These are phyloP conservation scores for Colletotrichum truncatum DNA, from an alignment of 2,329 filamentous ascomycete genomes.

Conservation along the genomic window DNA sequence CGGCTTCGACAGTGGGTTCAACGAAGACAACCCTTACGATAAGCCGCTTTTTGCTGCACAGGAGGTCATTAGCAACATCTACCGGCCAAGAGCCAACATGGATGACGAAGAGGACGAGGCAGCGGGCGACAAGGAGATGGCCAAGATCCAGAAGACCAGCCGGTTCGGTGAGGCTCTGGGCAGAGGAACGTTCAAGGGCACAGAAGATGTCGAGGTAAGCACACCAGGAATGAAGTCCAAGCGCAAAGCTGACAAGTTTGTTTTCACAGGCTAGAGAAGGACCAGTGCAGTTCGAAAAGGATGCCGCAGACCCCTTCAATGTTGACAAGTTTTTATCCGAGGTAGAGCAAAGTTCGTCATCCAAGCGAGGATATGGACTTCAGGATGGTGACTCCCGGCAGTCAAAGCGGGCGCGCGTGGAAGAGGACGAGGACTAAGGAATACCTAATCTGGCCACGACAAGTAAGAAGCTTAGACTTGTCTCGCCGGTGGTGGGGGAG, in stretches of 20 bases:
- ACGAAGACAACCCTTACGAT: conserved; percentile 97
- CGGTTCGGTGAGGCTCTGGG: conserved; percentile 89
- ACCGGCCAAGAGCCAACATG: conserved; percentile 79
- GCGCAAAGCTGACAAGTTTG: not conserved
- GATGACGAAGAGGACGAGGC: conserved; percentile 83
- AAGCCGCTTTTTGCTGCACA: conserved; percentile 97
- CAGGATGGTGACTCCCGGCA: conserved; percentile 69
- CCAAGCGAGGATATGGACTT: conserved; percentile 80
- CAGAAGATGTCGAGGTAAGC: conserved; percentile 81
- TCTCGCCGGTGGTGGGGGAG: not conserved
- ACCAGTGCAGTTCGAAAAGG: conserved; percentile 96
- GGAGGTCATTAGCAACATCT: conserved; percentile 94
- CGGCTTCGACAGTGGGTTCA: conserved; percentile 91
- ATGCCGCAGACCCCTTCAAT: conserved; percentile 84
- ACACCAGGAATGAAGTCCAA: not conserved
- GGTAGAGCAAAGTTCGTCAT: conserved; percentile 68
- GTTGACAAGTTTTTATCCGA: conserved; percentile 94
- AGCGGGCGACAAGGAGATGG: conserved; percentile 83
- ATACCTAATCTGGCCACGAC: not conserved
- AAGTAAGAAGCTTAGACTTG: not conserved
- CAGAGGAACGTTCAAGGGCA: conserved; percentile 89
- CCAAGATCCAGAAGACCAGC: conserved; percentile 84
- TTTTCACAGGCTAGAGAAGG: conserved; percentile 77
- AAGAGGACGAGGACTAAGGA: conserved; percentile 70
- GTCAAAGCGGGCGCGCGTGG: conserved; percentile 80